Evolutionary conservation across 805 yeast genomes (phyloP), one percentile per base, ranked within the genome.

Genomic region (Lipomyces sp.): DNA sequence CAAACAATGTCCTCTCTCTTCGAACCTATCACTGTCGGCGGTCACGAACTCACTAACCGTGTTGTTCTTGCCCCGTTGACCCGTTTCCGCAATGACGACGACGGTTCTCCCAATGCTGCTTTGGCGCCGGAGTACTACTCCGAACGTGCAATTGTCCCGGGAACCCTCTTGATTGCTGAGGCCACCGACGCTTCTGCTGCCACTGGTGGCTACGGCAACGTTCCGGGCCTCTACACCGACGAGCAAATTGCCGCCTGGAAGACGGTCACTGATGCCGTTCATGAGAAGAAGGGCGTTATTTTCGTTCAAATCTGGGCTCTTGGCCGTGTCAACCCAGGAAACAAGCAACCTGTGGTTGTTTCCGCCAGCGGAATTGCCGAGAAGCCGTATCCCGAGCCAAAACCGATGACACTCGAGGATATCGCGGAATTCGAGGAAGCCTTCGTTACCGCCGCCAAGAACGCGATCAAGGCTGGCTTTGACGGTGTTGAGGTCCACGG

Each of bases 231-330:
- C 45, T 86, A 87, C 89, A 73, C 84, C 0, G 86, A 84, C 64
- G 89, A 84, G 60, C 91, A 85, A 61, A 77, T 88, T 41, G 93
- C 84, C 69, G 95, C 89, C 0, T 88, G 96, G 96, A 71, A 69
- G 55, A 62, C 62, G 45, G 69, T 79, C 35, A 65, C 65, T 36
- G 74, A 74, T 22, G 70, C 67, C n/a, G 73, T 78, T 18, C 84
- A 79, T 60, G 67, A 57, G 2, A 70, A 75, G 52, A 60, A 63
- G 1, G 70, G 77, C 0, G 68, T 61, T 38, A 51, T 72, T 7
- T 65, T 70, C 41, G 39, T 68, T 51, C 83, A 79, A 62, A 53
- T 79, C 33, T 76, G 77, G 72, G 69, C 67, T 14, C 64, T 71
- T 29, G 83, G 82, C 28, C 67, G 80, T 44, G 71, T 47, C 46